Conservation (phyloP, 2,329 filamentous ascomycete genomes). For the Colletotrichum sp. region DNA sequence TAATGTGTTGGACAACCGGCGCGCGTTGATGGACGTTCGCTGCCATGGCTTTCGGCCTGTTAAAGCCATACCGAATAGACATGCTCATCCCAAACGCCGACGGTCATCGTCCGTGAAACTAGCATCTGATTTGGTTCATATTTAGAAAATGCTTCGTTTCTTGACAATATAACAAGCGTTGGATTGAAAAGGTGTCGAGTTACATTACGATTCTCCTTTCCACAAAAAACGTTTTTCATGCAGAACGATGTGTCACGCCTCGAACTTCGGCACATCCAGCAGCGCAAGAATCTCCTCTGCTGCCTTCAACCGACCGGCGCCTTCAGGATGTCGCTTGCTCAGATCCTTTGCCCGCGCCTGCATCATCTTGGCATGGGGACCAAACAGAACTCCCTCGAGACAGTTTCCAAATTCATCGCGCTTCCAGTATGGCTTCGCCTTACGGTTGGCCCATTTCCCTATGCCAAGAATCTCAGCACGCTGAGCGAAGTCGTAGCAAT, state of each 20-base stretch:
- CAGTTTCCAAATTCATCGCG: neutral
- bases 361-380: neutral
- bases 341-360: neutral
- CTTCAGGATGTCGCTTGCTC: neutral
- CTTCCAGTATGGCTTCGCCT: neutral
- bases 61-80: neutral
- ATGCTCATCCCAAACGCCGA: neutral
- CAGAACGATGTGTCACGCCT: neutral
- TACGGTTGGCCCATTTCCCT: constrained; percentile 23
- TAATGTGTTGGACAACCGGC: neutral
- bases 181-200: neutral
- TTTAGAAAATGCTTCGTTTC: too few species aligned
- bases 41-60: neutral
- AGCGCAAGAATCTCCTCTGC: neutral
- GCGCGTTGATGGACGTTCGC: neutral
- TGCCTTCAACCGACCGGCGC: neutral
- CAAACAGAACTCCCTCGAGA: neutral
- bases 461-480: constrained; percentile 11
- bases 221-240: neutral
- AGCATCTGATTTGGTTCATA: too few species aligned
- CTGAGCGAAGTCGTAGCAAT: constrained; percentile 14
- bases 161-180: too few species aligned
- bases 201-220: neutral
- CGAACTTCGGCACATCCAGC: neutral
- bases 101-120: neutral